phyloP scores from a whole-genome alignment of 202 grass and related monocot genomes.

The Cymbopogon flexuosus region DNA sequence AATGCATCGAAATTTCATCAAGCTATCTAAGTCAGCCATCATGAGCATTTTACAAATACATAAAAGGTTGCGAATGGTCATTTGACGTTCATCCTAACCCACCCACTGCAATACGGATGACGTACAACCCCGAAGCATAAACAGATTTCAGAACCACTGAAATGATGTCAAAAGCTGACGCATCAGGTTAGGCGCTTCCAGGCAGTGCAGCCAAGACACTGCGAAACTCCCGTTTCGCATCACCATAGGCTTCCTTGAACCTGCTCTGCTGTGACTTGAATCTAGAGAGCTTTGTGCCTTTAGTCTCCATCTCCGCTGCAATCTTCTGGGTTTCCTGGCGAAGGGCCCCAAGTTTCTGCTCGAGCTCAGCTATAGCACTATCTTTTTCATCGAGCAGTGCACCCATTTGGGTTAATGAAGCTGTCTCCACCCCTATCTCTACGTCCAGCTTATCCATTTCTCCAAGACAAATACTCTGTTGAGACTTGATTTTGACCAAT shows the following conservation, averaged over 20 bases:
- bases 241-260: background rate
- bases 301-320: background rate
- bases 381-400: conserved; percentile 22
- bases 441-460: conserved; percentile 29
- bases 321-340: background rate
- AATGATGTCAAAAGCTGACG: background rate
- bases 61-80: background rate
- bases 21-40: background rate
- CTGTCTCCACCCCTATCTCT: conserved; percentile 8
- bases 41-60: background rate
- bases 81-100: background rate
- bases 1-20: background rate
- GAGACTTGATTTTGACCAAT: conserved; percentile 43
- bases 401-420: background rate
- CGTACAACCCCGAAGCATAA: background rate
- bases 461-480: background rate
- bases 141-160: background rate
- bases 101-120: too few species aligned
- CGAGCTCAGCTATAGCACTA: conserved; percentile 22
- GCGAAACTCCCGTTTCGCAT: background rate
- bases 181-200: background rate
- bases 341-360: conserved; percentile 31
- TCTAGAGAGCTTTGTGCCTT: conserved; percentile 17
- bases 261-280: background rate
- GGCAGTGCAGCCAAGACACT: background rate